Conservation (phyloP, 768 basidiomycete genomes). For the Coprinellus aureogranulatus region DNA sequence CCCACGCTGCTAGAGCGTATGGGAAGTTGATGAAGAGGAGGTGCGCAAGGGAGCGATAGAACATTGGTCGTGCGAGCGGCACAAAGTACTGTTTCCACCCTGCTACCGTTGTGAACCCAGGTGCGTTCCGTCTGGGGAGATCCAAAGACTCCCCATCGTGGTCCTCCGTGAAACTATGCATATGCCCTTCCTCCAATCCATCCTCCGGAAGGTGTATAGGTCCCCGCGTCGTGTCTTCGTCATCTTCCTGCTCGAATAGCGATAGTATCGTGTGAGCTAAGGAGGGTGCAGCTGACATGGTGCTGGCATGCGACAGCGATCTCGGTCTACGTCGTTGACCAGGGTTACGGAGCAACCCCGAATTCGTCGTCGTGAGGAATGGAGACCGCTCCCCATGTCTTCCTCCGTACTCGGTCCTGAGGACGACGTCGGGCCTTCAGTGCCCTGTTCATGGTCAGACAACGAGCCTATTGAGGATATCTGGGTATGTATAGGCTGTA, state of each 20-base stretch:
- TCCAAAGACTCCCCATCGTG: conserved; percentile 16
- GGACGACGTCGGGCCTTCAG: neutral
- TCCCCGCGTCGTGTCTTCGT: conserved; percentile 20
- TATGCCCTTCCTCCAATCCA: conserved; percentile 26
- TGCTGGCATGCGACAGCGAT: conserved; percentile 58
- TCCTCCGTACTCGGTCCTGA: conserved; percentile 19
- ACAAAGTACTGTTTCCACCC: conserved; percentile 61
- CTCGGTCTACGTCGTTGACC: conserved; percentile 41
- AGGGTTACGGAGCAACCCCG: conserved; percentile 12
- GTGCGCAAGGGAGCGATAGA: conserved; percentile 67
- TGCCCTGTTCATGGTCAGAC: conserved; percentile 16
- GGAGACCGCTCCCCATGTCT: conserved; percentile 43
- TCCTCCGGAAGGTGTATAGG: conserved; percentile 7
- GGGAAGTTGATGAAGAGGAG: conserved; percentile 75
- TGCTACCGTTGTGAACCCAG: conserved; percentile 30
- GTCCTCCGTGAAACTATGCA: conserved; percentile 29
- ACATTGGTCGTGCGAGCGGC: conserved; percentile 54
- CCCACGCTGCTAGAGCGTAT: conserved; percentile 73
- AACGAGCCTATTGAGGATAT: conserved; percentile 5
- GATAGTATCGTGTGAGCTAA: conserved; percentile 69
- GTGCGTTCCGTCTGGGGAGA: conserved; percentile 10
- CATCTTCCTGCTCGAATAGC: conserved; percentile 54
- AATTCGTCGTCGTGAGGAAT: conserved; percentile 37
- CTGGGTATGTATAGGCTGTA: conserved; percentile 19
- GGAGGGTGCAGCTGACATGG: conserved; percentile 56